Evolutionary conservation across 1,139 yeast species (phyloP), one percentile per base, ranked within the genome.

Genomic region (Taiozyma sp.): DNA sequence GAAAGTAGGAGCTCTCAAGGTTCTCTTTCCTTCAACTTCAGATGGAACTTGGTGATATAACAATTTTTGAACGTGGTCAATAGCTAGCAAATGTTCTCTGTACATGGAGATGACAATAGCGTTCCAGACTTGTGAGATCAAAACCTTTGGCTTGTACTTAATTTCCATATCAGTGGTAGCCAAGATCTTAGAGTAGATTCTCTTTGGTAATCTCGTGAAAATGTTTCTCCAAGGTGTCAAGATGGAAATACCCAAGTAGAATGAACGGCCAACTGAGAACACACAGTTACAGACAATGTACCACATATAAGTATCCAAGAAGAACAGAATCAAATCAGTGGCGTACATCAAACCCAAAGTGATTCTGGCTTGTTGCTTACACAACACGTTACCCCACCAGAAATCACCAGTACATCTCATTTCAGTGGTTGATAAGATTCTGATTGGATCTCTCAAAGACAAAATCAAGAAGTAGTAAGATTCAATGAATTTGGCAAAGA

Each of bases 141-240:
- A 79, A 60, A 93, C 98, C 81, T 93, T 93, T 62, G 99, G 99
- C 74, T 93, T 93, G 76, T 93, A 93, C 76, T 93, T 93, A 68
- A 93, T 89, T 75, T 93, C 99, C 98, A 93, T 93, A 70, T 93
- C 99, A 59, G 97, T 88, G 43, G 99, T 93, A 46, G 98, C 98
- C 71, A 93, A 81, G 60, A 93, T 83, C 82, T 93, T 93, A 53
- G 97, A 89, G 77, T 93, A 93, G 62, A 93, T 89, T 83, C 99
- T 88, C 83, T 93, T 93, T 70, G 99, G 99, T 68, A 93, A 79
- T 72, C 99, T 85, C 55, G 97, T 85, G 77, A 91, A 93, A 65
- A 93, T 91, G 70, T 93, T 93, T 83, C 98, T 87, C 99, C 99
- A 93, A 56, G 99, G 99, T 50, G 99, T 93, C 78, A 91, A 85